Base-by-base conservation (phyloP, 2,329 filamentous ascomycete species). In the Myrmaecium sp. region DNA sequence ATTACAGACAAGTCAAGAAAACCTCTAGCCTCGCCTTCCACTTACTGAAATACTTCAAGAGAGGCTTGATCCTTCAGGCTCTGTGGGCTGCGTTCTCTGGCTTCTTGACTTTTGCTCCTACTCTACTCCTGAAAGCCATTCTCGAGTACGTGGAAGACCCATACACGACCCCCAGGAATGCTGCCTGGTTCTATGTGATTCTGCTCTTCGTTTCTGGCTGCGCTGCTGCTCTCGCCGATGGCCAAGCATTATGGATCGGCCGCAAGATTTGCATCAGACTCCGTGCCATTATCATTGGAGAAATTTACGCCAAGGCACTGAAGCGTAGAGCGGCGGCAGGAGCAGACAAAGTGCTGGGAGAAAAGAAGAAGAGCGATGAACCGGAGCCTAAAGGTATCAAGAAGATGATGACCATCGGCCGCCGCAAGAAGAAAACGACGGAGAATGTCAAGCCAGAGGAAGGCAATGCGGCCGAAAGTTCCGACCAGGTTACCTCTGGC, bases 271-370 rank as follows among this genome's bases (percentile, higher is more conserved):
- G 84, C 53, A 86, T 98, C 41, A 76, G 82, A 34, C 64, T 95
- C 22, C 77, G 86, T 35, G 84, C 89, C 26, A 89, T 98, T 44
- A 83, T 98, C 34, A 82, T 98, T 37, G 89, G 89, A 29, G 89
- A 98, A 44, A 89, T 98, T 24, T 98, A 98, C 49, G 80, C 83
- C 30, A 98, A 98, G 56, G 82, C 89, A 2, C 64, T 98, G 11
- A 74, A 91, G 36, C 74, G 89, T 40, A 92, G 92, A 52, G 86
- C 83, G 11, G 75, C 82, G 13, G 74, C 84, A 6, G 47, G 48
- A 6, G 69, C 74, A 11, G 83, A 95, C 38, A 73, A 76, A 28
- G 63, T 75, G 1, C 60, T 89, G 10, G 78, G 80, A 17, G 60
- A 66, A 28, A 54, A 59, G 21, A 57, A 61, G 31, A 58, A 63